Evolutionary conservation across 805 yeast genomes (phyloP).

Genomic region (Saccharomyces kudriavzevii): DNA sequence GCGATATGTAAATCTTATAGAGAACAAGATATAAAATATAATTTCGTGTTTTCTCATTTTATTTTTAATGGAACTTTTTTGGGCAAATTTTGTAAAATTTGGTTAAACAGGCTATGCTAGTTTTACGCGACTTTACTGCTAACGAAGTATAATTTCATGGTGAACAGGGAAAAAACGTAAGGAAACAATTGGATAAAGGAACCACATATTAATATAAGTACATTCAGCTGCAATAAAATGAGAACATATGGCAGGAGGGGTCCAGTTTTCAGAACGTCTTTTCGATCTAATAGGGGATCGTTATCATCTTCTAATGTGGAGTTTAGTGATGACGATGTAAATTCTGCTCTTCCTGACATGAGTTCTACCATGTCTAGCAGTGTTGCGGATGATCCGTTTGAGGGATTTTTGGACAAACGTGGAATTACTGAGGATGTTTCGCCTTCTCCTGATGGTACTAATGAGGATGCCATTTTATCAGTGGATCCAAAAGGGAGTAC

Average conservation of each 20-base stretch:
- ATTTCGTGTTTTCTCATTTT: not conserved
- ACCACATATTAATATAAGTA: not conserved
- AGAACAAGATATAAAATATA: not conserved
- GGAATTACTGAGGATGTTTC: not conserved
- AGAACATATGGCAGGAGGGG: not conserved
- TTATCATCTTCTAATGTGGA: slow-evolving; percentile 2
- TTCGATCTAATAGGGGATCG: not conserved
- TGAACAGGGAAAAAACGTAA: not conserved
- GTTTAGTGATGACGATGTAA: slow-evolving; percentile 17
- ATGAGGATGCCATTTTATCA: not conserved
- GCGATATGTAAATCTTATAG: not conserved
- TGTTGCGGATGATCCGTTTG: not conserved
- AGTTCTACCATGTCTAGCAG: not conserved
- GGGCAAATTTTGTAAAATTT: not conserved
- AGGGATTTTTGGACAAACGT: not conserved
- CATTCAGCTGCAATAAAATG: not conserved
- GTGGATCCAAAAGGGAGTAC: not conserved
- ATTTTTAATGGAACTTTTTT: not conserved
- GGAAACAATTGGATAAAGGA: not conserved
- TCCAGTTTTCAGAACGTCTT: not conserved
- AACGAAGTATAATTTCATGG: not conserved
- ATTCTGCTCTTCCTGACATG: not conserved
- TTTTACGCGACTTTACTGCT: not conserved
- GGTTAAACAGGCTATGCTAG: not conserved
- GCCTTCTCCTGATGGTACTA: not conserved